phyloP scores from a whole-genome alignment of 257 asterid genomes.

The Marsdenia floribunda region DNA sequence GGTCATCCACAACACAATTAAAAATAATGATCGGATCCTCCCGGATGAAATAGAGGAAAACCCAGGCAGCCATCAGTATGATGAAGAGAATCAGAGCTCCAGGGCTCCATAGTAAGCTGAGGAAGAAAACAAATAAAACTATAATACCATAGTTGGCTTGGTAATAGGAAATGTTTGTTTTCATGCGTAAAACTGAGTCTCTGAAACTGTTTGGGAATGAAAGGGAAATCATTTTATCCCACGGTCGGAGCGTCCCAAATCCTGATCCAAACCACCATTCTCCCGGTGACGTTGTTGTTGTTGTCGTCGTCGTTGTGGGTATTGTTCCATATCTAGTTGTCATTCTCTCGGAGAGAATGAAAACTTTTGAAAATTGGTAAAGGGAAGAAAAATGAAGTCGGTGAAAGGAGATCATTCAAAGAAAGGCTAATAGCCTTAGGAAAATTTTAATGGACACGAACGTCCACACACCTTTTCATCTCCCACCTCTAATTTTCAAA shows the following conservation, averaged over 20 bases:
- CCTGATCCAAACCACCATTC: constrained; percentile 16
- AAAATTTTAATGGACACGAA: background rate
- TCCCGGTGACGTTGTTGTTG: constrained; percentile 13
- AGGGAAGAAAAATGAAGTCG: background rate
- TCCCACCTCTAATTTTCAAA: background rate
- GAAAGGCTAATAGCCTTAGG: background rate
- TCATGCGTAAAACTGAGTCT: constrained; percentile 28
- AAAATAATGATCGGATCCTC: constrained; percentile 25
- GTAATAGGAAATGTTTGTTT: constrained; percentile 32
- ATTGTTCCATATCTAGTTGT: constrained; percentile 29
- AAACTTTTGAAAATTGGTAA: background rate
- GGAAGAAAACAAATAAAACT: constrained; percentile 27
- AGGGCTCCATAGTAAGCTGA: constrained; percentile 35
- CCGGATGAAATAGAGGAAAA: constrained; percentile 38
- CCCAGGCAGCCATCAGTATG: constrained; percentile 24
- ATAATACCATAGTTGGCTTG: constrained; percentile 36
- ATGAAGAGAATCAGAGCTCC: constrained; percentile 32
- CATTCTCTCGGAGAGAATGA: constrained; percentile 14
- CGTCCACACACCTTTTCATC: background rate
- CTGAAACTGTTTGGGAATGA: constrained; percentile 28
- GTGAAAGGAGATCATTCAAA: background rate
- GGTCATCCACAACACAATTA: constrained; percentile 31
- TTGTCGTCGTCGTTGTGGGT: constrained; percentile 16
- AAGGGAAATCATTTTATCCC: constrained; percentile 34
- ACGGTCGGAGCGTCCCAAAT: constrained; percentile 35